Percentiles rank a stretch among this genome's conserved stretches.
These are phyloP conservation scores for Capsella bursapastoris DNA, from an alignment of 345 rosid species.

Conservation along the genomic window DNA sequence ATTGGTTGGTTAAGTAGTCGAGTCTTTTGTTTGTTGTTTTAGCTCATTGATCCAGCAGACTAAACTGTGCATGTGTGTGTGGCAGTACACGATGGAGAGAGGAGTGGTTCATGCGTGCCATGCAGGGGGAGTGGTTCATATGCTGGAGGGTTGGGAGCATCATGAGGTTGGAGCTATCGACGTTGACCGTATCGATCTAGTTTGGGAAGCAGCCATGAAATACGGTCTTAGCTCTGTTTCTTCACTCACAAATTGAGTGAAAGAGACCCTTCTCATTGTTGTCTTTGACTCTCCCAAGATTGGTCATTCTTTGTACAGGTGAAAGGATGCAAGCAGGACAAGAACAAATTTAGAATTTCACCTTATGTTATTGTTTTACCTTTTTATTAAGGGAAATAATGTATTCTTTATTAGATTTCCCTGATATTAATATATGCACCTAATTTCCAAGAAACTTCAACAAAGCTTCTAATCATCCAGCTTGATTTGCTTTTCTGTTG, in stretches of 20 bases:
- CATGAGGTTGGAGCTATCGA: constrained; percentile 97
- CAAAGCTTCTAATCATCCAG: constrained; percentile 23
- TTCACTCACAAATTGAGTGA: constrained; percentile 33
- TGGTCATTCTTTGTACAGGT: constrained; percentile 43
- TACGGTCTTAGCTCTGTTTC: constrained; percentile 75
- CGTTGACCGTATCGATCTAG: constrained; percentile 82
- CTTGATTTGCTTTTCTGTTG: constrained; percentile 9
- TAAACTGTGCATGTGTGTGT: constrained; percentile 17
- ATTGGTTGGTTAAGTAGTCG: background rate
- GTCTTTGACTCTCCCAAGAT: constrained; percentile 12
- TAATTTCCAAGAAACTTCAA: background rate
- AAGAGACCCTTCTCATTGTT: constrained; percentile 9
- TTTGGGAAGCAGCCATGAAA: constrained; percentile 91
- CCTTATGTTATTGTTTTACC: constrained; percentile 28
- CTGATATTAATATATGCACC: constrained; percentile 16
- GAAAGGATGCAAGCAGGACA: constrained; percentile 31
- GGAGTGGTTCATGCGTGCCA: constrained; percentile 99
- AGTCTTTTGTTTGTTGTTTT: constrained; percentile 5
- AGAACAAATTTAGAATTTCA: constrained; percentile 5
- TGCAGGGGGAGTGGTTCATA: constrained; percentile 96
- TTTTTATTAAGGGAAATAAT: background rate
- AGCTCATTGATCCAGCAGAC: background rate
- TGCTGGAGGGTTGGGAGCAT: constrained; percentile 85
- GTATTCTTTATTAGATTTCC: constrained; percentile 16
- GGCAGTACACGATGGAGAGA: constrained; percentile 94